These are phyloP conservation scores for Neopestalotiopsis rosae DNA, from an alignment of 2,329 filamentous ascomycete genomes.

Conservation along the genomic window DNA sequence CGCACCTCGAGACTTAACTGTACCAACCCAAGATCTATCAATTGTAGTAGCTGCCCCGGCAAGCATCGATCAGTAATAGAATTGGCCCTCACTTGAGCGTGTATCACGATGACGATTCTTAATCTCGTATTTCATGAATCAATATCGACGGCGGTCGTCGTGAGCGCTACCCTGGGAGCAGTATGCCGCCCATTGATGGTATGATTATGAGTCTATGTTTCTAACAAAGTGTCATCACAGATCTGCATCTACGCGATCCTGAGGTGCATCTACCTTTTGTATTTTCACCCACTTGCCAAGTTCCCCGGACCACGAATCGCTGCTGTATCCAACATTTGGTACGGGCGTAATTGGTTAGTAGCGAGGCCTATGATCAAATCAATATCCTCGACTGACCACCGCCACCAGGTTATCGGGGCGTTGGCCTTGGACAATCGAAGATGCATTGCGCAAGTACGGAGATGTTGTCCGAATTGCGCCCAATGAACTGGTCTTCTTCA, in stretches of 20 bases:
- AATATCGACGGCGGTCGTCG: background rate
- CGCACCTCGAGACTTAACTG: too few relatives aligned
- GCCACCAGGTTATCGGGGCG: background rate
- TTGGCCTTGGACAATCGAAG: background rate
- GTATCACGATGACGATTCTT: background rate
- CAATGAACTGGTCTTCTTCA: constrained; percentile 25
- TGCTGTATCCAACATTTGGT: constrained; percentile 27
- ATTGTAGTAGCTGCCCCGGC: background rate
- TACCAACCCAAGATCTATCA: too few relatives aligned
- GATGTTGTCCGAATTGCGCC: constrained; percentile 25
- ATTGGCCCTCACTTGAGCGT: background rate
- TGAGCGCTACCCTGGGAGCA: background rate
- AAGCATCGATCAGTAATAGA: background rate
- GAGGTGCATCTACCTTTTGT: constrained; percentile 19
- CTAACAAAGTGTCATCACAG: constrained; percentile 6
- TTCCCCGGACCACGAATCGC: constrained; percentile 19
- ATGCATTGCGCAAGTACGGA: constrained; percentile 22
- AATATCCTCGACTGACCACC: background rate
- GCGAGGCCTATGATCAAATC: background rate
- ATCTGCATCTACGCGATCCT: constrained; percentile 5
- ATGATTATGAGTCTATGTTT: background rate
- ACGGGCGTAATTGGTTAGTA: constrained; percentile 22
- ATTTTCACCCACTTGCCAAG: constrained; percentile 23
- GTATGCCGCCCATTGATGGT: background rate
- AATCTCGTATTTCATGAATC: background rate